Evolutionary conservation across 352 stramenopile genomes (phyloP).

Genomic region (Pythium coloratum): DNA sequence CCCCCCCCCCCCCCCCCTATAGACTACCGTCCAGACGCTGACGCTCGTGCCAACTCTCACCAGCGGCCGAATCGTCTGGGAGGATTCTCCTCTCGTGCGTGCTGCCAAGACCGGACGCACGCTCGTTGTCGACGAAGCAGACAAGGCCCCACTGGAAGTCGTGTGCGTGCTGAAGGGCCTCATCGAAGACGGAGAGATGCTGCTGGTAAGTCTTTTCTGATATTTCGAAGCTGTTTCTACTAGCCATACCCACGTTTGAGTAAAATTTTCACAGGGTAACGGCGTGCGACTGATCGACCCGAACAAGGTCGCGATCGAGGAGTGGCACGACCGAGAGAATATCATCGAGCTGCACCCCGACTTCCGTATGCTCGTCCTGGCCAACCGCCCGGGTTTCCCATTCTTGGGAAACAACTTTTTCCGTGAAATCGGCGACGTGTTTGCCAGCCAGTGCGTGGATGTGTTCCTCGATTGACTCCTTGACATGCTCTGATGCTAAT

Average conservation of each 20-base stretch:
- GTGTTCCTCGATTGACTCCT: not conserved
- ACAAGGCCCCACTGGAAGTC: slow-evolving; percentile 96
- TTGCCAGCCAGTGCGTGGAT: slow-evolving; percentile 83
- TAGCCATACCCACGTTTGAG: not conserved
- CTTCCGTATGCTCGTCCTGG: slow-evolving; percentile 93
- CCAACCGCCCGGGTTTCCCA: slow-evolving; percentile 95
- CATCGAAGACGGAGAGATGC: slow-evolving; percentile 95
- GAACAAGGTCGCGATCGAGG: slow-evolving; percentile 61
- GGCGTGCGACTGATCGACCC: slow-evolving; percentile 83
- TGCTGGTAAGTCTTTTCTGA: slow-evolving; percentile 58
- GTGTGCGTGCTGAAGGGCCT: slow-evolving; percentile 95
- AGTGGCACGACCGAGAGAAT: slow-evolving; percentile 64
- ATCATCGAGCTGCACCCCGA: slow-evolving; percentile 91
- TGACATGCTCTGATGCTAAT: slow-evolving; percentile 29
- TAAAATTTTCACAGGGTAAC: slow-evolving; percentile 55
- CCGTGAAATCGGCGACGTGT: slow-evolving; percentile 92
- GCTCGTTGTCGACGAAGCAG: slow-evolving; percentile 95
- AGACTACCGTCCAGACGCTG: slow-evolving; percentile 94
- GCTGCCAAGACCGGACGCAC: slow-evolving; percentile 90
- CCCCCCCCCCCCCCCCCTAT: no score
- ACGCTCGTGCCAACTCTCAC: slow-evolving; percentile 88
- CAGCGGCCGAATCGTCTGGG: slow-evolving; percentile 88
- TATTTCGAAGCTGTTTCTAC: not conserved
- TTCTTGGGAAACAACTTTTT: slow-evolving; percentile 98
- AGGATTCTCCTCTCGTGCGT: slow-evolving; percentile 94